Evolutionary conservation across 768 basidiomycete genomes (phyloP), one percentile per base, ranked within the genome.

Genomic region (Suillus fuscotomentosus): DNA sequence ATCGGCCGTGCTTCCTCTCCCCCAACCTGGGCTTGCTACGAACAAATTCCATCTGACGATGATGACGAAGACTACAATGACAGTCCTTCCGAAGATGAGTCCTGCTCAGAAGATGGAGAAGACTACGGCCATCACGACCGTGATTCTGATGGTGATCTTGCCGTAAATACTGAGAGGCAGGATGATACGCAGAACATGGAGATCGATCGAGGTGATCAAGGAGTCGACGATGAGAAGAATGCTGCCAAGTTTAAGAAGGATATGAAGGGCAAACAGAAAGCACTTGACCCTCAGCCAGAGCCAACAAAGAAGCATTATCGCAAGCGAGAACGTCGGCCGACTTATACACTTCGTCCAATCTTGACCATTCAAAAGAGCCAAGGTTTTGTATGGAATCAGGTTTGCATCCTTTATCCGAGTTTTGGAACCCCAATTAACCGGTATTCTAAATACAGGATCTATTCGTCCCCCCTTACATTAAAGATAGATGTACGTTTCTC

Each of bases 371-470:
- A 94, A 72, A 83, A 83, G 72, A 92, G 91, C 70, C 91, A 94
- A 75, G 92, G 92, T 14, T 94, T 94, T 70, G 92, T 94, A 1
- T 94, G 92, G 92, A 94, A 94, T 70, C 92, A 94, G 83, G 92
- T 91, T 60, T 56, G 87, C 76, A n/a, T 60, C 22, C 27, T 20
- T 47, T 60, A 5, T 42, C 50, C 10, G n/a, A 27, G 14, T 62
- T 60, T 41, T 11, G 8, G 27, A 31, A 6, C 42, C 17, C 11
- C 9, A 60, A n/a, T 62, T 57, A 66, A 60, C 42, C 15, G 7
- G 0, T 11, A 22, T n/a, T 31, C 9, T 36, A 54, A 62, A 17
- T 27, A n/a, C 60, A 94, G 92, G 92, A 94, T 68, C 82, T 94
- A 22, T 94, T 94, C 69, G 88, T 94, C 17, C 92, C 92, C 22